Conservation (phyloP, 352 stramenopile genomes). For the Thalassiosira mediterranea region DNA sequence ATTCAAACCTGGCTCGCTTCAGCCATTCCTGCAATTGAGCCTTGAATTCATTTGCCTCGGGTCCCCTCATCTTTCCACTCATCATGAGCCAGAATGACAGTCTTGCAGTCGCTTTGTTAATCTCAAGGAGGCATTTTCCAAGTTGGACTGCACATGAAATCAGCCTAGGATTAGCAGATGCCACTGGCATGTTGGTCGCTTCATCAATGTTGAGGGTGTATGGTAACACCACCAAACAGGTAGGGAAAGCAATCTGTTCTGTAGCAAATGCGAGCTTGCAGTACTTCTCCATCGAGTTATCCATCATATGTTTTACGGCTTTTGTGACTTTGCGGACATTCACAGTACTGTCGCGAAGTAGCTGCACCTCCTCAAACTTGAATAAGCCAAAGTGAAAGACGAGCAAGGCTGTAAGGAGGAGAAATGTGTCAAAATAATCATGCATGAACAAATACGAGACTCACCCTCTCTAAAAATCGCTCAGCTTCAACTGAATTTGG, state of each 20-base stretch:
- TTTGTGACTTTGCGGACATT: conserved; percentile 33
- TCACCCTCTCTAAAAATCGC: conserved; percentile 42
- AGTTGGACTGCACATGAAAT: conserved; percentile 32
- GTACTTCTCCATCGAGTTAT: conserved; percentile 55
- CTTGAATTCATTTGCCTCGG: conserved; percentile 42
- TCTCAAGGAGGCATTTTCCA: conserved; percentile 50
- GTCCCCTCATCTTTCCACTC: conserved; percentile 42
- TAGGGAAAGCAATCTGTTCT: conserved; percentile 49
- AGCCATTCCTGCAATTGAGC: conserved; percentile 50
- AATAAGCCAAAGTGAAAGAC: too few relatives aligned
- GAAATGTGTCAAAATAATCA: conserved; percentile 6
- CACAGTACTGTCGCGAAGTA: conserved; percentile 46
- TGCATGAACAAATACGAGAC: too few relatives aligned
- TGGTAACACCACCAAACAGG: conserved; percentile 51
- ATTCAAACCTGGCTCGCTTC: conserved; percentile 36
- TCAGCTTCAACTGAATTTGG: conserved; percentile 49
- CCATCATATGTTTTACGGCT: conserved; percentile 12
- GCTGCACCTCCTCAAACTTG: conserved; percentile 54
- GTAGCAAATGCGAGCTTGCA: conserved; percentile 50
- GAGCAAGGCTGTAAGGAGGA: background rate
- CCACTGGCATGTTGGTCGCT: conserved; percentile 21
- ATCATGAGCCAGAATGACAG: conserved; percentile 63
- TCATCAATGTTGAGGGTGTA: conserved; percentile 36
- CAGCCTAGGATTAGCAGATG: conserved; percentile 17
- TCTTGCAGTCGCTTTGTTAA: conserved; percentile 54